Conservation (phyloP, 2,329 filamentous ascomycete genomes). For the Aureobasidium sp. region DNA sequence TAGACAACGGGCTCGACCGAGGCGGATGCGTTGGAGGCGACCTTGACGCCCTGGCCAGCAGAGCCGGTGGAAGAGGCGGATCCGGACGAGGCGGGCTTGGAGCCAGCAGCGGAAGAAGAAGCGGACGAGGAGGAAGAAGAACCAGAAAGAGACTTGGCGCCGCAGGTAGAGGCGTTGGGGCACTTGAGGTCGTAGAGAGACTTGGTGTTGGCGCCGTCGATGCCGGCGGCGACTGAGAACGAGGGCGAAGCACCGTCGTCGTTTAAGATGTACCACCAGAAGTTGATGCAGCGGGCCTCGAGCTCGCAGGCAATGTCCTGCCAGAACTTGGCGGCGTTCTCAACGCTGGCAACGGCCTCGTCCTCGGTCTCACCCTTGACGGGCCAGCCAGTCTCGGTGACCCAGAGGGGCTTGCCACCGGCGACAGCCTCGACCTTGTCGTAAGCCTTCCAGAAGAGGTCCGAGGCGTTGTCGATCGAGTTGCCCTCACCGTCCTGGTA, state of each 20-base stretch:
- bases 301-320: constrained; percentile 63
- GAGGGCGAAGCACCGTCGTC: constrained; percentile 51
- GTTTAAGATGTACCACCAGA: constrained; percentile 72
- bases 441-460: constrained; percentile 62
- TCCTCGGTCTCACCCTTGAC: constrained; percentile 57
- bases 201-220: constrained; percentile 36
- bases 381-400: constrained; percentile 86
- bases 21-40: not conserved
- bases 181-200: constrained; percentile 58
- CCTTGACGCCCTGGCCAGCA: not conserved
- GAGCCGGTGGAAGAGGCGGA: constrained; percentile 7
- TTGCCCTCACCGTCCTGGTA: constrained; percentile 64
- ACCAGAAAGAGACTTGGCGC: constrained; percentile 11
- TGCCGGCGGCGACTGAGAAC: constrained; percentile 59
- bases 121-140: constrained; percentile 12
- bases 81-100: constrained; percentile 1
- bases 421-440: constrained; percentile 50
- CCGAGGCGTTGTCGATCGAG: constrained; percentile 53
- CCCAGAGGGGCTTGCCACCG: constrained; percentile 65
- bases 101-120: constrained; percentile 4
- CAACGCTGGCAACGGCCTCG: constrained; percentile 51
- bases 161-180: constrained; percentile 16
- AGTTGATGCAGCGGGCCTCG: constrained; percentile 47
- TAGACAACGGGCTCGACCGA: constrained; percentile 8
- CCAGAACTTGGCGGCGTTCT: constrained; percentile 73